Base-by-base conservation (phyloP, 1,139 yeast genomes). In the Arxiozyma slooffiae region DNA sequence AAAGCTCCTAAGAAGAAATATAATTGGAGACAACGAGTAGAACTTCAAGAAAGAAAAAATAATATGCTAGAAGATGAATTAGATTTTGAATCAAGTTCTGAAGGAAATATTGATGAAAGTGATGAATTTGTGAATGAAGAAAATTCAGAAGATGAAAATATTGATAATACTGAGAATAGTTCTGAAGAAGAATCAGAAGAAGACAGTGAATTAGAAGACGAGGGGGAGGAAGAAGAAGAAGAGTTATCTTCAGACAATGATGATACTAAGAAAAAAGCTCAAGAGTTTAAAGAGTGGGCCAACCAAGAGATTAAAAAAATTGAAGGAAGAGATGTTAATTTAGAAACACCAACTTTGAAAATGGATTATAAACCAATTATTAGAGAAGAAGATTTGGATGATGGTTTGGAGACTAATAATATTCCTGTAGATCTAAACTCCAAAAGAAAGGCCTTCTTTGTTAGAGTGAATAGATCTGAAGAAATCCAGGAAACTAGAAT, bases 401-500 rank as follows among this genome's bases (percentile, higher is more conserved):
- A 79, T 58, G 83, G 82, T 1, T 74, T 82, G 48, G 77, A 75
- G 52, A 82, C 78, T 56, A 79, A 77, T 22, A 74, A 70, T 50
- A 71, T 82, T 44, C 81, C 82, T 2, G 72, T 82, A 8, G 73
- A 84, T 61, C 77, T 75, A 51, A 62, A 68, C 0, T 68, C 80
- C 20, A 67, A 76, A 41, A 72, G 96, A 59, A 78, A 81, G 53
- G 82, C 94, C 0, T 79, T 78, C 52, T 85, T 71, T 54, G 92
- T 89, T 14, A 73, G 79, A 18, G 85, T 92, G 0, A 72, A 74
- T 8, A 76, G 98, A 58, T 60, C 79, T 0, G 79, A 76, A 0
- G 81, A 77, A 38, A 78, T 90, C 23, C 95, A 88, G 62, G 67
- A 71, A 40, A 75, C 75, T 42, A 75, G 98, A 57, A 71, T 81